phyloP scores from a whole-genome alignment of 169 alveolate genomes.

The Plasmodium adleri region DNA sequence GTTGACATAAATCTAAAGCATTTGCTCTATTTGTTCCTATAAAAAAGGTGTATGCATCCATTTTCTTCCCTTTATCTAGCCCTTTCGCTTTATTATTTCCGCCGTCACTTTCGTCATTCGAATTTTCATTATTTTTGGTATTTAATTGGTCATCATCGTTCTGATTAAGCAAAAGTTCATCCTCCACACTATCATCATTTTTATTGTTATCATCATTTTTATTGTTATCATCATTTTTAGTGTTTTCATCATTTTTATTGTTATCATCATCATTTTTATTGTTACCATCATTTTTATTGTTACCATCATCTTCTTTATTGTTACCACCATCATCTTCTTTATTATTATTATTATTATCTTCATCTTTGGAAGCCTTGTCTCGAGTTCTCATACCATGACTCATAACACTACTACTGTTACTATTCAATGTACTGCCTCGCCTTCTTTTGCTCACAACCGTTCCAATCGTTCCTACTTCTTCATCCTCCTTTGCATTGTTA shows the following conservation, averaged over 20 bases:
- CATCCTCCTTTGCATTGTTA: slow-evolving; percentile 69
- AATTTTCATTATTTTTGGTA: slow-evolving; percentile 20
- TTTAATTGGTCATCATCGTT: background rate
- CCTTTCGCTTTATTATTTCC: slow-evolving; percentile 30
- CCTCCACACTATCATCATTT: background rate
- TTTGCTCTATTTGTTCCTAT: slow-evolving; percentile 82
- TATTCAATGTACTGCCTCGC: no score
- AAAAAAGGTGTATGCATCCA: slow-evolving; percentile 75
- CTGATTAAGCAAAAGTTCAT: background rate
- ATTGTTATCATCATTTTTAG: background rate
- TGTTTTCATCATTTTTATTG: background rate
- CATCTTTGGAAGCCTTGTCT: no score
- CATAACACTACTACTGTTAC: no score
- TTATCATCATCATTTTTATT: background rate
- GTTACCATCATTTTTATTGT: background rate
- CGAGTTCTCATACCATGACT: no score
- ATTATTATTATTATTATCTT: no score
- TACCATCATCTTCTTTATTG: background rate
- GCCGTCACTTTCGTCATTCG: slow-evolving; percentile 47
- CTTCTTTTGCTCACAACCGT: no score
- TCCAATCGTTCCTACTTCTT: slow-evolving; percentile 20
- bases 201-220: background rate
- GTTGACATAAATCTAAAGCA: slow-evolving; percentile 80
- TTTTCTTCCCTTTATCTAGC: slow-evolving; percentile 42
- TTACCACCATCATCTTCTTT: background rate